These are phyloP conservation scores for Tilletiopsis washingtonensis DNA, from an alignment of 1,284 basidiomycete genomes.

Conservation along the genomic window DNA sequence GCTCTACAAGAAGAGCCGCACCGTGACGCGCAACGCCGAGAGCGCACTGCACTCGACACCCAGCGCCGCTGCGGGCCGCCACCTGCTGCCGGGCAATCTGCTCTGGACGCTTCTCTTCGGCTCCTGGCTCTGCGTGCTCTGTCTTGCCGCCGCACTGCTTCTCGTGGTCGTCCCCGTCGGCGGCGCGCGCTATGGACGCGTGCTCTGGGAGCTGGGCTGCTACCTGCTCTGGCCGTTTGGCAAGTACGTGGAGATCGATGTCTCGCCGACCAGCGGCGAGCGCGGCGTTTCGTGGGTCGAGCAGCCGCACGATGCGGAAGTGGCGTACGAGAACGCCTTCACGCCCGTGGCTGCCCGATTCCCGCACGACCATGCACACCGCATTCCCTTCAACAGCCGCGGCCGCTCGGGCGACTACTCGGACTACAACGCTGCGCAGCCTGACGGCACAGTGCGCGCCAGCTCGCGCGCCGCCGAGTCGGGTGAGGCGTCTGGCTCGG, in stretches of 20 bases:
- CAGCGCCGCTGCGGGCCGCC: constrained; percentile 80
- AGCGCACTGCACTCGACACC: constrained; percentile 84
- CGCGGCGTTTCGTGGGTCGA: constrained; percentile 5
- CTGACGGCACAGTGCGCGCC: no score
- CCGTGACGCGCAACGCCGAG: constrained; percentile 92
- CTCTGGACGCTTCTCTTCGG: constrained; percentile 80
- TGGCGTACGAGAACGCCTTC: constrained; percentile 50
- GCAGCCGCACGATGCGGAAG: neutral
- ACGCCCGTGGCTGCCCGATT: constrained; percentile 34
- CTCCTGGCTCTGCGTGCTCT: constrained; percentile 68
- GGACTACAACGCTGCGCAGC: no score
- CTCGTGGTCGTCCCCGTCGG: constrained; percentile 68
- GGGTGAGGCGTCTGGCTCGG: neutral
- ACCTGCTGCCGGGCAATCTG: constrained; percentile 83
- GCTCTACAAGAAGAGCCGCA: constrained; percentile 93
- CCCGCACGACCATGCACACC: constrained; percentile 32
- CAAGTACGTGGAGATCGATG: constrained; percentile 88
- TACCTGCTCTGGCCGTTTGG: constrained; percentile 96
- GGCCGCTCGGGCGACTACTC: no score
- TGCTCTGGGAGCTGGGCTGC: constrained; percentile 85
- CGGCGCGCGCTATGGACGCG: constrained; percentile 72
- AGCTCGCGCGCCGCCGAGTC: neutral
- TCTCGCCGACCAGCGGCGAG: constrained; percentile 45
- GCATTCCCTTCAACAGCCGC: constrained; percentile 24
- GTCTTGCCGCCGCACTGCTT: constrained; percentile 61